Evolutionary conservation across 768 basidiomycete species (phyloP).

Genomic region (Boletales sp.): DNA sequence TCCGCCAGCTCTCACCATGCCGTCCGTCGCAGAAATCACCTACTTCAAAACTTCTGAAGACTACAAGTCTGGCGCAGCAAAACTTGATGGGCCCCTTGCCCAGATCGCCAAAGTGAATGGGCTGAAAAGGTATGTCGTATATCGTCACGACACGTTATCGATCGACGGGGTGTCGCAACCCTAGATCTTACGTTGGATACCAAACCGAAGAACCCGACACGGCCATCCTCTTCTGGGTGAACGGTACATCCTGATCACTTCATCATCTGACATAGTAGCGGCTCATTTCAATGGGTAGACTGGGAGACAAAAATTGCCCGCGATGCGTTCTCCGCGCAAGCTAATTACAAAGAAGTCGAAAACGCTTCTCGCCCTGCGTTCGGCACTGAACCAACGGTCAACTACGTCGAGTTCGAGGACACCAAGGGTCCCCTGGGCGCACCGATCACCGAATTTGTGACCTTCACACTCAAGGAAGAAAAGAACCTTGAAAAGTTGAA

Average conservation of each 20-base stretch:
- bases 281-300: constrained; percentile 15
- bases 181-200: constrained; percentile 29
- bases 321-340: constrained; percentile 10
- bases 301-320: constrained; percentile 23
- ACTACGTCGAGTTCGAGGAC: constrained; percentile 23
- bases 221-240: constrained; percentile 25
- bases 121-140: constrained; percentile 16
- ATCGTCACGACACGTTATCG: neutral
- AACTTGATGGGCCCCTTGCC: constrained; percentile 12
- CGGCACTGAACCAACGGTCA: constrained; percentile 12
- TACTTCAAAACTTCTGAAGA: constrained; percentile 22
- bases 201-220: constrained; percentile 23
- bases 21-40: constrained; percentile 23
- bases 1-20: constrained; percentile 16
- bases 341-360: constrained; percentile 2
- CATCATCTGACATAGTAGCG: constrained; percentile 1
- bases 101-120: constrained; percentile 13
- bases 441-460: constrained; percentile 33
- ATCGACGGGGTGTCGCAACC: neutral
- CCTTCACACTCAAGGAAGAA: constrained; percentile 28
- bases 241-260: constrained; percentile 6
- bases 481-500: constrained; percentile 15
- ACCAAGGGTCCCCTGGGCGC: constrained; percentile 17
- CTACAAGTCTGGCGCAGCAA: constrained; percentile 15
- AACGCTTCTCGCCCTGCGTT: constrained; percentile 12